Evolutionary conservation across 2,329 filamentous ascomycete genomes (phyloP), one percentile per base, ranked within the genome.

Genomic region (Fusarium falciforme): DNA sequence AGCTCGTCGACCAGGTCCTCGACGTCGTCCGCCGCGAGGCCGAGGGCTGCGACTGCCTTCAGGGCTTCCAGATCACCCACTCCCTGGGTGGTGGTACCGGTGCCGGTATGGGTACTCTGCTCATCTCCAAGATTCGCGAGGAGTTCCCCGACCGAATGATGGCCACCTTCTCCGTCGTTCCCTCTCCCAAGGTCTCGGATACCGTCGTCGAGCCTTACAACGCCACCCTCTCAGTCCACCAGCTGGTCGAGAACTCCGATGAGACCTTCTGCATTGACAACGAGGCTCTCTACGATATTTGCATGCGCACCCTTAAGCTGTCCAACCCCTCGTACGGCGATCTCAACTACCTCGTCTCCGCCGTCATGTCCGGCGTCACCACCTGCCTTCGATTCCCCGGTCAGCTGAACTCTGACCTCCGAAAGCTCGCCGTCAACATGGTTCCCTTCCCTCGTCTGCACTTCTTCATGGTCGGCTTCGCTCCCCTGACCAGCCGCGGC

Each of bases 231-330:
- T 99, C 96, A 81, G 91, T 99, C 80, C 96, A 99, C 89, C 96
- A 99, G 91, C 91, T 99, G 80, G 96, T 99, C 80, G 96, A 99
- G 92, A 98, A 99, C 93, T 99, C 96, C 60, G 96, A 99, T 85
- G 95, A 97, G 93, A 99, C 96, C 85, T 99, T 98, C 92, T 99
- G 96, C 89, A 99, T 99, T 86, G 96, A 99, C 87, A 99, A 99
- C 90, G 96, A 99, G 92, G 96, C 96, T 85, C 92, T 99, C 80
- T 99, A 99, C 91, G 96, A 99, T 84, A 99, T 99, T 83, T 99
- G 96, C 94, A 98, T 98, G 94, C 94, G 96, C 85, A 99, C 96
- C 74, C 93, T 99, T 78, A 99, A 99, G 94, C 94, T 99, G 84
- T 93, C 93, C 84, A 96, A 97, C 91, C 96, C 96, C 83, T 98